Conservation (phyloP, 805 yeast genomes). For the Saturnispora ahearnii region DNA sequence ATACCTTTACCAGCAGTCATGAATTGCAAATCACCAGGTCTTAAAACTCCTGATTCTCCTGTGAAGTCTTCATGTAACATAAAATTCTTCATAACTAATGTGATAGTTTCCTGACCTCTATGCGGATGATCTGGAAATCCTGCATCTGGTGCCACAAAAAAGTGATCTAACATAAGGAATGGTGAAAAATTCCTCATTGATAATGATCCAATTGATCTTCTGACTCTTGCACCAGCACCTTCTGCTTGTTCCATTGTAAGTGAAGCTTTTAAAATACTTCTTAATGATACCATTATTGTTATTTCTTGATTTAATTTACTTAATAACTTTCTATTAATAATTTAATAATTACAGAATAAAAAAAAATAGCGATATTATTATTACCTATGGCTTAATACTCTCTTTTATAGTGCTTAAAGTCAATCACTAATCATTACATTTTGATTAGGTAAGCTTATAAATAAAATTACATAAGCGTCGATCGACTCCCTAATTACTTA, state of each 20-base stretch:
- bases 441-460: not conserved
- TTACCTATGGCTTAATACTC: too few species aligned
- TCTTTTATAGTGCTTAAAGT: too few species aligned
- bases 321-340: not conserved
- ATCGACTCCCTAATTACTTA: not conserved
- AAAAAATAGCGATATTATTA: too few species aligned
- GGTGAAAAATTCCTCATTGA: conserved; percentile 70
- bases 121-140: conserved; percentile 86
- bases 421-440: too few species aligned
- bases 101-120: conserved; percentile 75
- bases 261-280: conserved; percentile 43
- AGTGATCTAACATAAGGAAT: conserved; percentile 75
- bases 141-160: conserved; percentile 49
- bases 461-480: not conserved
- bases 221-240: conserved; percentile 82
- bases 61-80: conserved; percentile 83
- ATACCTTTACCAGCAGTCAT: conserved; percentile 92
- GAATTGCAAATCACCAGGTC: conserved; percentile 81
- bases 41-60: conserved; percentile 67
- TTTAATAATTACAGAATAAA: too few species aligned
- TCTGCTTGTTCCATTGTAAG: conserved; percentile 65
- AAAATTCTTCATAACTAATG: conserved; percentile 54
- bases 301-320: not conserved
- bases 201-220: conserved; percentile 69
- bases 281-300: conserved; percentile 24